Conservation (phyloP, 1,284 basidiomycete species). For the Cronartium quercuum region DNA sequence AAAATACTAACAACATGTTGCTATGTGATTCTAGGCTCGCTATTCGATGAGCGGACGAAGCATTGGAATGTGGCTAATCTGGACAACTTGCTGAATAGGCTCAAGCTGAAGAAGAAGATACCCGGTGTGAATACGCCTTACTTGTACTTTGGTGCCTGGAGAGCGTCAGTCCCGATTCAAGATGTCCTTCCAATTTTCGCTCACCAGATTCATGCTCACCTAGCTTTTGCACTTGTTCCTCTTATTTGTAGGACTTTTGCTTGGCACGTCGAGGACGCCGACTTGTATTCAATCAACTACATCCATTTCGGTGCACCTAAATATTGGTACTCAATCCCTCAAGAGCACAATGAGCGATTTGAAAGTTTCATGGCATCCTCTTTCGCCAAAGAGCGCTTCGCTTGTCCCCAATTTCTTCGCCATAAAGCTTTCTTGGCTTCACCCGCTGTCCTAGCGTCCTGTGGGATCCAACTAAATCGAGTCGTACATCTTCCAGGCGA, state of each 20-base stretch:
- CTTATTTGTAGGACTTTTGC: conserved; percentile 55
- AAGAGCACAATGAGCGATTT: conserved; percentile 67
- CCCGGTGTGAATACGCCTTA: conserved; percentile 97
- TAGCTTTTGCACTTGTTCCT: neutral
- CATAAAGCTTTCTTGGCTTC: conserved; percentile 96
- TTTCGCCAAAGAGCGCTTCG: conserved; percentile 74
- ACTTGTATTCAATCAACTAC: conserved; percentile 97
- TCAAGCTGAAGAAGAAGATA: conserved; percentile 62
- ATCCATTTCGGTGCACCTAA: conserved; percentile 97
- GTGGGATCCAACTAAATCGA: conserved; percentile 75
- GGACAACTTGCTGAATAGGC: conserved; percentile 74
- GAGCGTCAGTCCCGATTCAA: conserved; percentile 60
- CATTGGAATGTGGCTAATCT: conserved; percentile 90
- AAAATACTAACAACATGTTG: neutral
- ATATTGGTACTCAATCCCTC: conserved; percentile 93
- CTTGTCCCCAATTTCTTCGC: conserved; percentile 86
- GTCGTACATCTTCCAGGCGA: conserved; percentile 85
- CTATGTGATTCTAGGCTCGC: conserved; percentile 56
- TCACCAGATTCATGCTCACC: neutral
- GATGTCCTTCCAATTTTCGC: neutral
- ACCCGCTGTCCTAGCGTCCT: conserved; percentile 70
- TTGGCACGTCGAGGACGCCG: conserved; percentile 88
- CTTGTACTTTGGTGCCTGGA: conserved; percentile 98
- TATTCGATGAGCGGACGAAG: conserved; percentile 73
- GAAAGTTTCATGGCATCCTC: conserved; percentile 79